These are phyloP conservation scores for Pythium biforme DNA, from an alignment of 352 stramenopile species.

Conservation along the genomic window DNA sequence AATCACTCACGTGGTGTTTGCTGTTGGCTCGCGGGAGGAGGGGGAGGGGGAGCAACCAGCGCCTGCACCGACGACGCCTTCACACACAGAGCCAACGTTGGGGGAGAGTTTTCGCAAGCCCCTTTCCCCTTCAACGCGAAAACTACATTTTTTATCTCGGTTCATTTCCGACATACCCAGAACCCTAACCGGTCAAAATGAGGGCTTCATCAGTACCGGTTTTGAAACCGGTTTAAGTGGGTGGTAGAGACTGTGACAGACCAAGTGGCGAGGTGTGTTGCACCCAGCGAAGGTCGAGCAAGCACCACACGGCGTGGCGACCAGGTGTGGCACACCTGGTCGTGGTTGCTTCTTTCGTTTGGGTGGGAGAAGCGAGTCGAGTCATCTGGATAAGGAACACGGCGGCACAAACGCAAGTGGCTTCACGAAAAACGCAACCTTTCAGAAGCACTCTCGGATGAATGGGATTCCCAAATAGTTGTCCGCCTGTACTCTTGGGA, in stretches of 20 bases:
- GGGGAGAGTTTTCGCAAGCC: constrained; percentile 15
- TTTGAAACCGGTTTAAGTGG: constrained; percentile 7
- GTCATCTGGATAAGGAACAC: neutral
- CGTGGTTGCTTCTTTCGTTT: neutral
- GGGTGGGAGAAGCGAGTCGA: neutral
- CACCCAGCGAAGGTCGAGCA: constrained; percentile 5
- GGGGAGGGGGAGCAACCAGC: neutral
- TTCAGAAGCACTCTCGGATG: no score
- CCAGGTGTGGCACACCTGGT: no score
- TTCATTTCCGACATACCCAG: neutral
- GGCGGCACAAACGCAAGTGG: neutral
- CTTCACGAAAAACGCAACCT: no score
- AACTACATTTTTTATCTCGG: constrained; percentile 7
- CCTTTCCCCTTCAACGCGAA: constrained; percentile 17
- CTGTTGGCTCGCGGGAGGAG: neutral
- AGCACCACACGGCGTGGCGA: no score
- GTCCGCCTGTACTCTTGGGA: no score
- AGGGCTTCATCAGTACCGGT: neutral
- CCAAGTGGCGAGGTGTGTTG: neutral
- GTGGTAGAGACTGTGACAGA: constrained; percentile 13
- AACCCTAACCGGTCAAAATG: constrained; percentile 22
- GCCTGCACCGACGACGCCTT: neutral
- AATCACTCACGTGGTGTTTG: constrained; percentile 3
- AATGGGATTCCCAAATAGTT: no score
- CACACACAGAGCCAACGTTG: neutral